Percentiles rank a stretch among this genome's conserved stretches.
Evolutionary conservation across 2,329 filamentous ascomycete species (phyloP).

Genomic region (Paraphaeosphaeria minitans): DNA sequence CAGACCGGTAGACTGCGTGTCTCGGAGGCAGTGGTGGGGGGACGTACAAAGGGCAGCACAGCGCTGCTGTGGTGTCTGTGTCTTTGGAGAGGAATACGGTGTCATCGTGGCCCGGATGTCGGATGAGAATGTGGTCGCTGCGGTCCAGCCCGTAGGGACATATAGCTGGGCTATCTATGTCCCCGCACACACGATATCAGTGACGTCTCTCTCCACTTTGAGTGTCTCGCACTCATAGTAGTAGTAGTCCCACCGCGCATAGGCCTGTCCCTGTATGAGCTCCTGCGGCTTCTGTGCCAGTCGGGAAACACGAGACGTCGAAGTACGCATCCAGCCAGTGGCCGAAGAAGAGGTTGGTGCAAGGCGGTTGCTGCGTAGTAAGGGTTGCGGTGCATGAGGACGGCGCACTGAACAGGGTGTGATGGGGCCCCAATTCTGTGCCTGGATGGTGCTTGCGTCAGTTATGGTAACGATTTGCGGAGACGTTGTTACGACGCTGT

Average conservation of each 20-base stretch:
- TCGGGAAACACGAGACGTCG: neutral
- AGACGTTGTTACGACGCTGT: neutral
- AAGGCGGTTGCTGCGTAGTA: neutral
- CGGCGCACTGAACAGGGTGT: neutral
- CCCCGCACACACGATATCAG: too few species aligned
- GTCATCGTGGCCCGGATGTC: neutral
- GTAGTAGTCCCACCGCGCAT: conserved; percentile 2
- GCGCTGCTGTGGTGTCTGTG: neutral
- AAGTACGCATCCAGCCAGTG: neutral
- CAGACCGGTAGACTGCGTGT: too few species aligned
- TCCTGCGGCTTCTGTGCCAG: neutral
- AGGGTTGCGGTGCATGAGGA: conserved; percentile 1
- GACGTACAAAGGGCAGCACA: conserved; percentile 1
- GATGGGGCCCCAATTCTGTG: neutral
- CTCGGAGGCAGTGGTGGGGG: too few species aligned
- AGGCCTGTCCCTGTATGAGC: neutral
- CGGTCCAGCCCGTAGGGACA: neutral
- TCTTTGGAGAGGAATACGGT: neutral
- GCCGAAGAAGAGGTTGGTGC: neutral
- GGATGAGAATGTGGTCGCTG: neutral
- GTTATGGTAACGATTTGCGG: neutral
- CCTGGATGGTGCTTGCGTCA: neutral
- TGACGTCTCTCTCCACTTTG: too few species aligned
- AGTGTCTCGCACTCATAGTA: conserved; percentile 4
- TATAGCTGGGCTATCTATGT: conserved; percentile 3